phyloP scores from a whole-genome alignment of 2,329 filamentous ascomycete genomes.

The Ceratocystis diversiconidia region DNA sequence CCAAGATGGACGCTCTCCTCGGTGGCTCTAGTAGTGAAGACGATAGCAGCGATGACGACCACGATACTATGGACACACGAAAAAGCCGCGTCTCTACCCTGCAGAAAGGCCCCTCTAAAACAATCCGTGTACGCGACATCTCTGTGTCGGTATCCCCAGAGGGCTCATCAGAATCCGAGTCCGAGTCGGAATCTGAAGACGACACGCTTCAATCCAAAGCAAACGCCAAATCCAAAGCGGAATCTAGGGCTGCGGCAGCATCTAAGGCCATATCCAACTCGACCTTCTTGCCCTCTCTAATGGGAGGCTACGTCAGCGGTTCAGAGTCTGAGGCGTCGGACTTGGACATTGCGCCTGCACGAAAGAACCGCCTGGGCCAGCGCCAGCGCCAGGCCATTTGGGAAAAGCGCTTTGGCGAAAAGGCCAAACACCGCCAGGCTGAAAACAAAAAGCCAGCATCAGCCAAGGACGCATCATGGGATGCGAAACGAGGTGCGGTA shows the following conservation, averaged over 20 bases:
- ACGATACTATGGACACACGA: conserved; percentile 11
- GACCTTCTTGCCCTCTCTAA: conserved; percentile 59
- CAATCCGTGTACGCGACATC: conserved; percentile 26
- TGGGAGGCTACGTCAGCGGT: conserved; percentile 67
- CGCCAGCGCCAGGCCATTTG: conserved; percentile 63
- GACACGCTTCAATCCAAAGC: conserved; percentile 17
- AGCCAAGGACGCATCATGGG: conserved; percentile 38
- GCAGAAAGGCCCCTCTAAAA: conserved; percentile 17
- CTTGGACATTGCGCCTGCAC: conserved; percentile 44
- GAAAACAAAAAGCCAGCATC: conserved; percentile 24
- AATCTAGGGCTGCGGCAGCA: conserved; percentile 18
- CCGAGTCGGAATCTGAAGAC: conserved; percentile 13
- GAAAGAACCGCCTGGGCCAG: conserved; percentile 66
- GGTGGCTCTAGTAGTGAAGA: conserved; percentile 33
- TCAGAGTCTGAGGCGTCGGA: conserved; percentile 53
- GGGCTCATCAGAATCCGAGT: conserved; percentile 4
- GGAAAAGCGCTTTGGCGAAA: conserved; percentile 64
- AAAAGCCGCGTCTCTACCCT: background rate
- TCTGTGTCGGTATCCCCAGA: conserved; percentile 23
- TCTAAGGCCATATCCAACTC: conserved; percentile 28
- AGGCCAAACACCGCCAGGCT: conserved; percentile 49
- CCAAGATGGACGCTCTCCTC: conserved; percentile 34
- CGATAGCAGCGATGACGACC: conserved; percentile 24
- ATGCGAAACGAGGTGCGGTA: conserved; percentile 41
- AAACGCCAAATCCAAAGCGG: conserved; percentile 20